Evolutionary conservation across 768 basidiomycete species (phyloP).

Genomic region (Calocera cornea): DNA sequence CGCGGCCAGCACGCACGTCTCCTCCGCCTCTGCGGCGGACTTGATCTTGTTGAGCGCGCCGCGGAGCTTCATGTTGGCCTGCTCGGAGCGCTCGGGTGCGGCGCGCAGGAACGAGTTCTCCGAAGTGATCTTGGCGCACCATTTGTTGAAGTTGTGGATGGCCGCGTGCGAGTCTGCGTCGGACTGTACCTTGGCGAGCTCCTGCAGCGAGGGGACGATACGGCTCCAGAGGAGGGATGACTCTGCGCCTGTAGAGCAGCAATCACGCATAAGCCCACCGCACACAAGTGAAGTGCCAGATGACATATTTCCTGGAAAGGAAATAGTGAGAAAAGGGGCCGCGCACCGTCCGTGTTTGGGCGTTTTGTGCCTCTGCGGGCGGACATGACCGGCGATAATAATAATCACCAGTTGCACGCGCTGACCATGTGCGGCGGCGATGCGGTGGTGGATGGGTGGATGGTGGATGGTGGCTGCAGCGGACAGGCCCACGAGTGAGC

Average conservation of each 20-base stretch:
- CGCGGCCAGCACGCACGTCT: conserved; percentile 39
- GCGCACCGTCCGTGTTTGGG: neutral
- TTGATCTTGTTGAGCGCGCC: conserved; percentile 52
- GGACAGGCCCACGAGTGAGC: neutral
- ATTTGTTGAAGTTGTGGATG: conserved; percentile 3
- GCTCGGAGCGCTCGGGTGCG: neutral
- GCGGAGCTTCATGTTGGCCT: conserved; percentile 41
- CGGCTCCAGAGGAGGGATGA: neutral
- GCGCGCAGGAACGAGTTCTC: neutral
- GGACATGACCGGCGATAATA: neutral
- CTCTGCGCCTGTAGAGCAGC: neutral
- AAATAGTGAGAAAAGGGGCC: neutral
- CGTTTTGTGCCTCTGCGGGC: conserved; percentile 5
- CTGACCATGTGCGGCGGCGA: neutral
- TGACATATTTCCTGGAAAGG: neutral
- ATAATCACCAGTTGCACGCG: neutral
- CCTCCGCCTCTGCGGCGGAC: conserved; percentile 44
- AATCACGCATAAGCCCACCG: neutral
- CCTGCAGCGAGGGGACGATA: neutral
- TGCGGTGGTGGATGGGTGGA: neutral
- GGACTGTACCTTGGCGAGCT: neutral
- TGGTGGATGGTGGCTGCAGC: neutral
- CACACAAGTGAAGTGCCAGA: too few species aligned
- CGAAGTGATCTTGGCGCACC: neutral
- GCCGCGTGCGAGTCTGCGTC: neutral